These are phyloP conservation scores for Hansenula lynferdii DNA, from an alignment of 1,139 yeast genomes.

Conservation along the genomic window DNA sequence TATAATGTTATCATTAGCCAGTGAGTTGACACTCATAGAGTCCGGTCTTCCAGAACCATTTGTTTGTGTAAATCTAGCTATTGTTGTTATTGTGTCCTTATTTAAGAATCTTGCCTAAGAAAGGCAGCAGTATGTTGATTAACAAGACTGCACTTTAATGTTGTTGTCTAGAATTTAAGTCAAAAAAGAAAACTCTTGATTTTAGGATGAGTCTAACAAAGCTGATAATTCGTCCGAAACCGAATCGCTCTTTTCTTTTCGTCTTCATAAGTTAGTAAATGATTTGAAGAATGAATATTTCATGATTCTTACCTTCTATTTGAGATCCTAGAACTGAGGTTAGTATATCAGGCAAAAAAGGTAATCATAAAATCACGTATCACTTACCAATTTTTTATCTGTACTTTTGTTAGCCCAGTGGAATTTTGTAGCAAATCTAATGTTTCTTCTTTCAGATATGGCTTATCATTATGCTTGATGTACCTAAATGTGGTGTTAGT, in stretches of 20 bases:
- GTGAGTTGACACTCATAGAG: too few relatives aligned
- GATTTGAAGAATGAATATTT: neutral
- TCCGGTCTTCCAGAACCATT: too few relatives aligned
- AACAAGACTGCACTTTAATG: too few relatives aligned
- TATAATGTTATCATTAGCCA: too few relatives aligned
- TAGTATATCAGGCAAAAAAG: neutral
- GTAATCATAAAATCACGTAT: neutral
- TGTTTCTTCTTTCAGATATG: constrained; percentile 1
- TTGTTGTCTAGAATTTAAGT: too few relatives aligned
- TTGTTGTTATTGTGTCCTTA: too few relatives aligned
- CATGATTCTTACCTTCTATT: constrained; percentile 4
- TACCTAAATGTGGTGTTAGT: neutral
- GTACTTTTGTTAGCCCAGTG: constrained; percentile 6
- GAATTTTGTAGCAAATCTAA: neutral
- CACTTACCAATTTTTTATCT: constrained; percentile 8
- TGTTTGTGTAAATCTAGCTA: too few relatives aligned
- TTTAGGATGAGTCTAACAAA: neutral
- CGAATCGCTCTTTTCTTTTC: constrained; percentile 1
- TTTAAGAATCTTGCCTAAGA: too few relatives aligned
- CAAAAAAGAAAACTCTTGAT: too few relatives aligned
- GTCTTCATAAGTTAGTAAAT: neutral
- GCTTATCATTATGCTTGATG: neutral
- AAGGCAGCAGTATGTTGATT: too few relatives aligned
- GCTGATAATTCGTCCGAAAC: neutral
- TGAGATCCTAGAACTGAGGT: constrained; percentile 3